Evolutionary conservation across 257 asterid species (phyloP).

Genomic region (Misopates orontium): DNA sequence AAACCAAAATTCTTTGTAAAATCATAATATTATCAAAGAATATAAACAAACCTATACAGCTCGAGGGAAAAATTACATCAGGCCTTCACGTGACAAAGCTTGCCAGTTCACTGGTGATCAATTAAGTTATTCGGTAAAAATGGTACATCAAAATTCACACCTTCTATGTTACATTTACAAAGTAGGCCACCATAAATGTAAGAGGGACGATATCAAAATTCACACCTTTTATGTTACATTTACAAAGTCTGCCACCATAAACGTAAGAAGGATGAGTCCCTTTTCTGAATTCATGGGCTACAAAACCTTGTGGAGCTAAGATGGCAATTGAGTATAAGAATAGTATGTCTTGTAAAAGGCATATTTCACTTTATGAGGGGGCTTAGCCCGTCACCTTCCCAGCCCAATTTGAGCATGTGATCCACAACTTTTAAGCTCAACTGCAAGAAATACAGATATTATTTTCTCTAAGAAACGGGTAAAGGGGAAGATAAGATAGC

Average conservation of each 20-base stretch:
- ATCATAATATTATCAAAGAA: constrained; percentile 18
- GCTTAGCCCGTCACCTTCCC: constrained; percentile 94
- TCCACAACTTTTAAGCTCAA: constrained; percentile 97
- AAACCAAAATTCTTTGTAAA: constrained; percentile 14
- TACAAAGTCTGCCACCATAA: constrained; percentile 20
- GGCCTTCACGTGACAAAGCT: constrained; percentile 30
- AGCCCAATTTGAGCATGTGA: constrained; percentile 96
- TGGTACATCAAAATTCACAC: constrained; percentile 14
- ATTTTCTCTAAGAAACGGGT: constrained; percentile 3
- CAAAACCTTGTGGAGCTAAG: constrained; percentile 20
- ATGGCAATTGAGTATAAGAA: background rate
- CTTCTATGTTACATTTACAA: constrained; percentile 20
- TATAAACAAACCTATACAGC: constrained; percentile 31
- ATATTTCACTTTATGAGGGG: constrained; percentile 66
- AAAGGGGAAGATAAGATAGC: background rate
- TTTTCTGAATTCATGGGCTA: constrained; percentile 10
- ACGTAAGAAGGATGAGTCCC: constrained; percentile 8
- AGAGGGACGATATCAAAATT: too few species aligned
- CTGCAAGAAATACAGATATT: constrained; percentile 43
- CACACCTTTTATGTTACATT: constrained; percentile 19
- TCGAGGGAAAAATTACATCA: constrained; percentile 9
- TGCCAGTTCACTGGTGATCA: constrained; percentile 28
- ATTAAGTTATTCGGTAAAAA: constrained; percentile 21
- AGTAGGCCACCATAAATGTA: constrained; percentile 18
- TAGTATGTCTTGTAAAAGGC: constrained; percentile 13